Evolutionary conservation across 805 yeast genomes (phyloP).

Genomic region (Lipomyces sp.): DNA sequence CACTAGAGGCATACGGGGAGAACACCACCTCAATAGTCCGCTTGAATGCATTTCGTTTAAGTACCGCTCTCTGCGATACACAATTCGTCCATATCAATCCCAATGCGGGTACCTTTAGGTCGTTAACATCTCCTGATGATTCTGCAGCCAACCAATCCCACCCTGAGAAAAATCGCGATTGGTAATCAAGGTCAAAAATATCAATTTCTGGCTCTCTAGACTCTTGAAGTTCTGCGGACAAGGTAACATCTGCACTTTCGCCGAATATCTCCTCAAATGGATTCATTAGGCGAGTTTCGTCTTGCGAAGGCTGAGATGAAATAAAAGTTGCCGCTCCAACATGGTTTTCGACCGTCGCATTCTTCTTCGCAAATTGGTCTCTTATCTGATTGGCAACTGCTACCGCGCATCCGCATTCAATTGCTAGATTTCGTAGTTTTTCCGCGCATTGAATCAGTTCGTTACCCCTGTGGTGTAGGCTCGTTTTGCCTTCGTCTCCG

Average conservation of each 20-base stretch:
- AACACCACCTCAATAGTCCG: slow-evolving; percentile 51
- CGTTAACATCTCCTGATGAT: slow-evolving; percentile 12
- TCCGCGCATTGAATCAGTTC: slow-evolving; percentile 49
- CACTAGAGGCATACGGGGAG: slow-evolving; percentile 44
- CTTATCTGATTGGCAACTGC: slow-evolving; percentile 82
- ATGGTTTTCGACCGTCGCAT: slow-evolving; percentile 3
- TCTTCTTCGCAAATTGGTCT: slow-evolving; percentile 48
- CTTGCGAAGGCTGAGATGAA: background rate
- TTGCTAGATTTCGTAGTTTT: slow-evolving; percentile 57
- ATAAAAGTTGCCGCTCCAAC: slow-evolving; percentile 12
- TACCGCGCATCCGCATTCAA: slow-evolving; percentile 58
- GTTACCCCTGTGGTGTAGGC: slow-evolving; percentile 39
- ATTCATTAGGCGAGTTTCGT: background rate
- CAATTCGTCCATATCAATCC: slow-evolving; percentile 62
- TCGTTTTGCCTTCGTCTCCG: slow-evolving; percentile 43
- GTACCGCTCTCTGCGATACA: slow-evolving; percentile 54
- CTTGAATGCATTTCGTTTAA: slow-evolving; percentile 38
- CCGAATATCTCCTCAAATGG: slow-evolving; percentile 11
- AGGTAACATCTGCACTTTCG: background rate
- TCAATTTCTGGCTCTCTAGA: slow-evolving; percentile 33
- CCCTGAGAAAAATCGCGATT: slow-evolving; percentile 73
- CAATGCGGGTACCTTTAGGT: slow-evolving; percentile 55
- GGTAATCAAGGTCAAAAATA: slow-evolving; percentile 60
- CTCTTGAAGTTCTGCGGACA: slow-evolving; percentile 2
- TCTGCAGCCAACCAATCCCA: slow-evolving; percentile 61